These are phyloP conservation scores for Zygoascus flipseniorum DNA, from an alignment of 805 yeast genomes.

Conservation along the genomic window DNA sequence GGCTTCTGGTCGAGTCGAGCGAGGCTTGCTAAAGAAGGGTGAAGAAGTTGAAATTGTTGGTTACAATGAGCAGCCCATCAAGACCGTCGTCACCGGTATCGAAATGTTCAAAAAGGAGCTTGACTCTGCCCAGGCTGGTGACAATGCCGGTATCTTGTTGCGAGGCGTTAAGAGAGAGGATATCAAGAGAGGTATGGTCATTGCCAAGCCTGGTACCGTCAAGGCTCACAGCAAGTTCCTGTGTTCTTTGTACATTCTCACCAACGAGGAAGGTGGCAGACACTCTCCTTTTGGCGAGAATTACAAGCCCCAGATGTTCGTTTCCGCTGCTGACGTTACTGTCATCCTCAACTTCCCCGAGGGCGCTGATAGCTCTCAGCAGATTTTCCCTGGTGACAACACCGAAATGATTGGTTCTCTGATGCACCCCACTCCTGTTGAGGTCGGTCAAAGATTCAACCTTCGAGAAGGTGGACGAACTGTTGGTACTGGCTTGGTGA, in stretches of 20 bases:
- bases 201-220: constrained; percentile 86
- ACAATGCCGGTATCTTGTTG: constrained; percentile 93
- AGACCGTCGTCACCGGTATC: constrained; percentile 95
- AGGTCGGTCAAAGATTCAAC: constrained; percentile 97
- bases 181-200: constrained; percentile 93
- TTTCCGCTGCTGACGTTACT: constrained; percentile 94
- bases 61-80: constrained; percentile 72
- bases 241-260: constrained; percentile 84
- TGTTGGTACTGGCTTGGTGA: constrained; percentile 96
- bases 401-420: constrained; percentile 90
- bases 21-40: constrained; percentile 96
- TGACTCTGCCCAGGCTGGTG: constrained; percentile 98
- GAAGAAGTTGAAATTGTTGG: constrained; percentile 98
- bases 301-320: constrained; percentile 96
- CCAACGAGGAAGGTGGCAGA: constrained; percentile 99
- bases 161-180: constrained; percentile 99
- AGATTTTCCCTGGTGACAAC: constrained; percentile 97
- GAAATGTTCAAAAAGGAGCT: constrained; percentile 99
- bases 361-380: constrained; percentile 73
- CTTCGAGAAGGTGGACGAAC: constrained; percentile 99
- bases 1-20: constrained; percentile 97
- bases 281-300: constrained; percentile 94
- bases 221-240: constrained; percentile 89
- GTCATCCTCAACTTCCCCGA: constrained; percentile 85
- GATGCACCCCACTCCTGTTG: constrained; percentile 86